These are phyloP conservation scores for Leccinum imitatum DNA, from an alignment of 768 basidiomycete species.

Conservation along the genomic window DNA sequence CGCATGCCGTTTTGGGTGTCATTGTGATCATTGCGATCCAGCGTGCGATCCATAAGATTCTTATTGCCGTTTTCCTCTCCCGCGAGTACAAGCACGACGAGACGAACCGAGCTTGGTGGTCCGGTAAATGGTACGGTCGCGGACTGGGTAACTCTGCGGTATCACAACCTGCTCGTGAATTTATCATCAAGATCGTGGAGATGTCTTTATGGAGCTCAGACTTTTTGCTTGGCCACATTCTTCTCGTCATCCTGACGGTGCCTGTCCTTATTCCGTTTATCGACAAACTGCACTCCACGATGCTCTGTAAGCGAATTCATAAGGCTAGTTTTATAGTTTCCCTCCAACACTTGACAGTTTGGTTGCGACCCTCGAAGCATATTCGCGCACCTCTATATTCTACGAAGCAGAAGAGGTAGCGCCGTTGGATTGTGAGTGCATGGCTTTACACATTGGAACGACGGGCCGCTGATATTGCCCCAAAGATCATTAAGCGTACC, in stretches of 20 bases:
- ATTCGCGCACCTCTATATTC: constrained; percentile 92
- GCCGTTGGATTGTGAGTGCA: constrained; percentile 79
- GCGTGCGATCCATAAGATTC: constrained; percentile 88
- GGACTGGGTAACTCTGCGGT: constrained; percentile 89
- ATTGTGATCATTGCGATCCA: constrained; percentile 89
- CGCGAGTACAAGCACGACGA: constrained; percentile 99
- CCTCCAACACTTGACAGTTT: constrained; percentile 52
- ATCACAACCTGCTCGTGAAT: constrained; percentile 96
- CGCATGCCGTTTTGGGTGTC: constrained; percentile 92
- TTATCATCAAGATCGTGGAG: constrained; percentile 97
- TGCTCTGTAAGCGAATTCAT: constrained; percentile 67
- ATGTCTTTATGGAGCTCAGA: constrained; percentile 97
- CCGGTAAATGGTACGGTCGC: constrained; percentile 95
- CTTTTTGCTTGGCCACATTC: constrained; percentile 82
- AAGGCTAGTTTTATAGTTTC: background rate
- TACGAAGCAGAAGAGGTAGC: constrained; percentile 88
- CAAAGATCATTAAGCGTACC: constrained; percentile 81
- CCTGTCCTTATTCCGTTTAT: constrained; percentile 84
- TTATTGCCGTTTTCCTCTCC: constrained; percentile 91
- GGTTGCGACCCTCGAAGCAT: constrained; percentile 93
- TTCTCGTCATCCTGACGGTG: constrained; percentile 84
- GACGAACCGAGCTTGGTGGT: constrained; percentile 99
- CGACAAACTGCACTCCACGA: constrained; percentile 88
- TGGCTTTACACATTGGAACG: background rate
- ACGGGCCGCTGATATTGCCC: constrained; percentile 4